Evolutionary conservation across 805 yeast species (phyloP), one percentile per base, ranked within the genome.

Genomic region (Metschnikowia baotianmanensis): DNA sequence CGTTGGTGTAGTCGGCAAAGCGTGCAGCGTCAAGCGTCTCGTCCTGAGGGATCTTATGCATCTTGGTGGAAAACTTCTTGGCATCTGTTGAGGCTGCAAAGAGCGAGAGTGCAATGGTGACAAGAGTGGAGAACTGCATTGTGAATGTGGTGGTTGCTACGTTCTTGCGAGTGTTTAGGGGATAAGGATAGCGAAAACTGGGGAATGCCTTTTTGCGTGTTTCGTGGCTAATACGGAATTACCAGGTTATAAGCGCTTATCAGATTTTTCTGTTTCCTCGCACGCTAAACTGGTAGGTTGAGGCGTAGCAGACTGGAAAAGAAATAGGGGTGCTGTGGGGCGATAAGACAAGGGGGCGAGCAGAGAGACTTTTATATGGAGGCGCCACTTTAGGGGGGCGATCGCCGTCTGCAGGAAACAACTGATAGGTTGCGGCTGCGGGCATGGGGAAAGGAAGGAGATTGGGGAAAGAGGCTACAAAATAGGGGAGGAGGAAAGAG

Each of bases 21-120:
- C 68, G 58, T 36, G 68, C 63, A 34, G 76, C 80, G 45, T 74
- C 69, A 48, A 80, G 66, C 32, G 77, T 72, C 45, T 80, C 83
- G 31, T 74, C 80, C 23, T 72, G 59, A 5, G 86, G 76, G 27
- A 74, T 70, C 63, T 80, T 82, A 55, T 75, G 72, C 56, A 83
- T 73, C 52, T 76, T 75, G 34, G 83, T 77, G 34, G 74, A 68
- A 61, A 72, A 78, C 12, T 67, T 68, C 47, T 72, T 78, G 35
- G 79, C 83, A 31, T 76, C 72, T 16, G 62, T 76, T 18, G 49
- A 36, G 17, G 58, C 47, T 11, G 69, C 62, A 25, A 70, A 50
- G 39, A 65, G 55, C 23, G 65, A 59, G 42, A 65, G 55, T 40
- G 77, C 76, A 48, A 74, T 55, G 25, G 78, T 56, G 33, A 74